Conservation (phyloP, 2,329 filamentous ascomycete species). For the Fusarium sp. region DNA sequence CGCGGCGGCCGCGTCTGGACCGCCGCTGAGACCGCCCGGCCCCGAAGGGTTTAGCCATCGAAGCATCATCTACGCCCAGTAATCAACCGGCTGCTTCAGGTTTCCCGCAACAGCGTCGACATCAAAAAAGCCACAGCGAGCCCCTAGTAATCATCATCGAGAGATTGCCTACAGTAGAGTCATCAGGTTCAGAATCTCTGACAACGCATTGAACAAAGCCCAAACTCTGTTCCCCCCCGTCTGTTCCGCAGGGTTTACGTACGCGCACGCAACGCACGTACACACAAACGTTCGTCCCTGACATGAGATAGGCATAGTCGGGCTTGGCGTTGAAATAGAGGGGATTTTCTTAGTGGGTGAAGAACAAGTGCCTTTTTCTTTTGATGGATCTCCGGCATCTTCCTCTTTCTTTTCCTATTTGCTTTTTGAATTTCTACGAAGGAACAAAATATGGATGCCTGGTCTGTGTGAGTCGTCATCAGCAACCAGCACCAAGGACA, state of each 20-base stretch:
- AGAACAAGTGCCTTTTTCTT: neutral
- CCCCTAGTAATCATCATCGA: neutral
- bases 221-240: neutral
- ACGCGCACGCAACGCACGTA: neutral
- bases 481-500: constrained; percentile 7
- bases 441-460: neutral
- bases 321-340: neutral
- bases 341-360: neutral
- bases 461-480: constrained; percentile 30
- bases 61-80: neutral
- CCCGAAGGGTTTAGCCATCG: neutral
- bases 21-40: neutral
- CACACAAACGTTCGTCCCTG: constrained; percentile 4
- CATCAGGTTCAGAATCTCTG: neutral
- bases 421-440: neutral
- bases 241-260: neutral
- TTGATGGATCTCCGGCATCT: neutral
- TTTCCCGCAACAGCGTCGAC: neutral
- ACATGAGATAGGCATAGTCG: neutral
- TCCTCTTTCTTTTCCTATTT: neutral
- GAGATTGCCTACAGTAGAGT: neutral
- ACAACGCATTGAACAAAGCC: constrained; percentile 3
- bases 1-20: neutral
- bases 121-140: neutral
- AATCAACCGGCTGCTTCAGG: constrained; percentile 1